Evolutionary conservation across 768 basidiomycete species (phyloP), one percentile per base, ranked within the genome.

Genomic region (Baorangia bicolor): DNA sequence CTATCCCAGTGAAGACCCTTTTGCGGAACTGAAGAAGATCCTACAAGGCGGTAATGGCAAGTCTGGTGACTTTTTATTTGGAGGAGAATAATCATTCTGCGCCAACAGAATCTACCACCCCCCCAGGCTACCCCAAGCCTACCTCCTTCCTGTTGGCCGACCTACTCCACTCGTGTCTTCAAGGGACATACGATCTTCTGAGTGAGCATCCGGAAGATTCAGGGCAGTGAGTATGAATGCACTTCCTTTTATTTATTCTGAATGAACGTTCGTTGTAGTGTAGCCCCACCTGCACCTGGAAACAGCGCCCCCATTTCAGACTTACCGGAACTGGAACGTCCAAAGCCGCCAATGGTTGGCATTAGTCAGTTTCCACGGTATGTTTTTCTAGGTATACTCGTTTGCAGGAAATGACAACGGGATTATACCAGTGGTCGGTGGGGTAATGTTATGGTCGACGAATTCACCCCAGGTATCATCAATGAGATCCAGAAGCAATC

Each of bases 361-460:
- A 57, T 55, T 16, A 23, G 56, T 9, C 44, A 57, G 10, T 47
- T 55, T 20, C 53, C 56, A 30, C 56, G 53, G 56, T 55, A 20
- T 3, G 56, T 25, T 35, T 21, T 8, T 25, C 16, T 12, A 3
- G 3, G 2, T 20, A 33, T 16, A 7, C 43, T 39, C 16, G n/a
- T 39, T 25, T n/a, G 14, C 28, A 20, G 12, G 20, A 23, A 46
- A 23, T 31, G 41, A 48, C 23, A 5, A 34, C 40, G 11, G 10
- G 18, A 34, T 7, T 30, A 11, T n/a, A 18, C n/a, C 30, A 61
- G 59, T 21, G 60, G 60, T 27, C 60, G 60, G 12, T 64, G 62
- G 58, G 62, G 62, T 1, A 64, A 55, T 3, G 59, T 64, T 2
- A 44, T 60, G 51, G 58, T 56, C 30, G 52, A 60, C 27, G 33